Base-by-base conservation (phyloP, 2,329 filamentous ascomycete genomes). In the Diaporthe ampelina region DNA sequence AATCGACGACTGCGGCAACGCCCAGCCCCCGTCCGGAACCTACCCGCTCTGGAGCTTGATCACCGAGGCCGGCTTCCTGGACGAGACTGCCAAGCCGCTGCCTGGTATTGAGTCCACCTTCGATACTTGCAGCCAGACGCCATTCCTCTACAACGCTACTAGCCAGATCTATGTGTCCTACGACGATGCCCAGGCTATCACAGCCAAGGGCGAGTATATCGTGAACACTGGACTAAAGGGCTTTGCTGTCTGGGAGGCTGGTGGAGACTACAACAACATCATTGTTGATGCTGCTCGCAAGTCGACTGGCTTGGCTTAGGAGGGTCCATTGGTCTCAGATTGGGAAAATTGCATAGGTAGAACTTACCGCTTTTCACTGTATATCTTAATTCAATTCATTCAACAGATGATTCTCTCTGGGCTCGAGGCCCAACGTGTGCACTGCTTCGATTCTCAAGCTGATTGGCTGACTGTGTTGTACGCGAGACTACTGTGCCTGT, bases 181-280 rank as follows among this genome's bases (percentile, higher is more conserved):
- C 61, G 76, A 77, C 50, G 45, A 77, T 58, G 74, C 45, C 1
- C 17, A 73, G 74, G 77, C 76, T 15, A 19, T 76, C 6, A 57
- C 68, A 0, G 67, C 4, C 69, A 77, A 77, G 76, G 76, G 74
- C 13, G 35, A 75, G 52, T 77, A 67, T 40, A 72, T 77, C 19
- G 52, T 68, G 32, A 54, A 52, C 29, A 65, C 70, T 21, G 74
- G 73, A 26, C 48, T 77, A 6, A 67, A 59, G 37, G 76, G 76
- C 40, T 76, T 77, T 59, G 72, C 68, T 24, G 17, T 75, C 15
- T 77, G 63, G 56, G 76, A 77, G 74, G 52, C 70, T 7, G 76
- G 76, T 48, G 76, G 76, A 11, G 76, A 77, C 43, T 77, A 75
- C 76, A 76, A 77, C 29, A 72, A 76, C 71, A 75, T 76, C 32